Conservation (phyloP, 2,329 filamentous ascomycete genomes). For the Didymella pinodella region DNA sequence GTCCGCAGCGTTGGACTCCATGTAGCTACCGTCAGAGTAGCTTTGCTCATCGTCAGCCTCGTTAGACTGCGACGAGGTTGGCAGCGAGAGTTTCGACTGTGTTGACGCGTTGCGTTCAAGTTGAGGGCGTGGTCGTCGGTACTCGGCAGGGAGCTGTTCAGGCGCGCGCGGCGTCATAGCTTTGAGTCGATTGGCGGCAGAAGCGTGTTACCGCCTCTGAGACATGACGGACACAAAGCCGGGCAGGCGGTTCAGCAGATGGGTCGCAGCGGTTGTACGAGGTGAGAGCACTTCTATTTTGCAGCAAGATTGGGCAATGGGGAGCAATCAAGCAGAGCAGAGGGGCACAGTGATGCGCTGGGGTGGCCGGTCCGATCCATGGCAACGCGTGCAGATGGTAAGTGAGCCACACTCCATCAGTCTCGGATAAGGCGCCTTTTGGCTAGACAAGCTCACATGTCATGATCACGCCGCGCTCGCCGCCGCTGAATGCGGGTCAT, state of each 20-base stretch:
- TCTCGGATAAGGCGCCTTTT: constrained; percentile 19
- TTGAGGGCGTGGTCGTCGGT: constrained; percentile 37
- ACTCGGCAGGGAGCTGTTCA: constrained; percentile 22
- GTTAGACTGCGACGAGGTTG: constrained; percentile 50
- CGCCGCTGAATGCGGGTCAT: constrained; percentile 20
- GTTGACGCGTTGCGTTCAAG: constrained; percentile 43
- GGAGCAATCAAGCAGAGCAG: not conserved
- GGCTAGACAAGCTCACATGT: constrained; percentile 18
- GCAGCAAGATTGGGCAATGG: not conserved
- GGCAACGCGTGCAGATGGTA: constrained; percentile 17
- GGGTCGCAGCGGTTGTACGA: not conserved
- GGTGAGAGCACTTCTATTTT: not conserved
- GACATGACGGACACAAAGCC: constrained; percentile 17
- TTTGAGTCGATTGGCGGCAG: constrained; percentile 35
- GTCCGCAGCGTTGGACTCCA: constrained; percentile 42
- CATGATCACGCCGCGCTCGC: constrained; percentile 19
- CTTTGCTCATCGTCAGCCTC: constrained; percentile 56
- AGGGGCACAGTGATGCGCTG: constrained; percentile 7
- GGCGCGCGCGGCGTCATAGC: constrained; percentile 42
- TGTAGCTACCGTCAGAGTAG: constrained; percentile 41
- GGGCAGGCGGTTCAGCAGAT: constrained; percentile 2
- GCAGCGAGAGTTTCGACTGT: constrained; percentile 46
- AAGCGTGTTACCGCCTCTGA: constrained; percentile 15
- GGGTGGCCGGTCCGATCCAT: constrained; percentile 14
- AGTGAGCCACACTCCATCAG: constrained; percentile 23